These are phyloP conservation scores for Penicillium verhagenii DNA, from an alignment of 495 filamentous ascomycete species.

Conservation along the genomic window DNA sequence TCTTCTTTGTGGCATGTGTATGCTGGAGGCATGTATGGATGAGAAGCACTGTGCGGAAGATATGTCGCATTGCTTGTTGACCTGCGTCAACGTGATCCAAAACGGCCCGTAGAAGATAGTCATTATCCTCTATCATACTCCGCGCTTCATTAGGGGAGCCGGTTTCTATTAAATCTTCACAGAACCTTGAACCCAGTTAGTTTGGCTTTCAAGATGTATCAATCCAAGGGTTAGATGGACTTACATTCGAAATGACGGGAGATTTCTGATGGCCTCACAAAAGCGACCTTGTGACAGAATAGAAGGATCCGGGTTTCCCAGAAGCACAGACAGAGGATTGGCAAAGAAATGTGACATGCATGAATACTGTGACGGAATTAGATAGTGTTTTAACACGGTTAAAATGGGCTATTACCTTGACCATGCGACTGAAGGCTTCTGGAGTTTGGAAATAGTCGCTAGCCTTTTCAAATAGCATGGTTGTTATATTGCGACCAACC, in stretches of 20 bases:
- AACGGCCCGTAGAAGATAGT: conserved; percentile 39
- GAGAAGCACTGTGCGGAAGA: conserved; percentile 48
- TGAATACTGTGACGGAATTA: conserved; percentile 60
- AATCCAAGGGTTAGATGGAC: conserved; percentile 4
- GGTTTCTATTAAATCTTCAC: conserved; percentile 44
- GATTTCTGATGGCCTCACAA: conserved; percentile 70
- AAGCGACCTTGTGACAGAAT: conserved; percentile 50
- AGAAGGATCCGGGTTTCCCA: conserved; percentile 35
- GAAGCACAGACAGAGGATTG: conserved; percentile 76
- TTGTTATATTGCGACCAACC: conserved; percentile 65
- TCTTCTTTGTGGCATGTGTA: conserved; percentile 37
- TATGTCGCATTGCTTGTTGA: conserved; percentile 39
- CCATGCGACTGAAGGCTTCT: conserved; percentile 71
- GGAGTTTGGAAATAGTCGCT: conserved; percentile 83
- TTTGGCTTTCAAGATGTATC: neutral
- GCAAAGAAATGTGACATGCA: conserved; percentile 97
- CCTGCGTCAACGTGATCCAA: conserved; percentile 32
- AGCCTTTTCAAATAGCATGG: conserved; percentile 70
- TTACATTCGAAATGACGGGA: conserved; percentile 75
- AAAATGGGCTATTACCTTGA: conserved; percentile 61
- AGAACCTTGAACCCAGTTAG: conserved; percentile 35
- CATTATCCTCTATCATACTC: conserved; percentile 53
- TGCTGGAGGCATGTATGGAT: conserved; percentile 44
- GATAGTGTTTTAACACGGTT: neutral
- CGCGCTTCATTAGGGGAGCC: conserved; percentile 39